Evolutionary conservation across 2,329 filamentous ascomycete genomes (phyloP).

Genomic region (Fusarium sp.): DNA sequence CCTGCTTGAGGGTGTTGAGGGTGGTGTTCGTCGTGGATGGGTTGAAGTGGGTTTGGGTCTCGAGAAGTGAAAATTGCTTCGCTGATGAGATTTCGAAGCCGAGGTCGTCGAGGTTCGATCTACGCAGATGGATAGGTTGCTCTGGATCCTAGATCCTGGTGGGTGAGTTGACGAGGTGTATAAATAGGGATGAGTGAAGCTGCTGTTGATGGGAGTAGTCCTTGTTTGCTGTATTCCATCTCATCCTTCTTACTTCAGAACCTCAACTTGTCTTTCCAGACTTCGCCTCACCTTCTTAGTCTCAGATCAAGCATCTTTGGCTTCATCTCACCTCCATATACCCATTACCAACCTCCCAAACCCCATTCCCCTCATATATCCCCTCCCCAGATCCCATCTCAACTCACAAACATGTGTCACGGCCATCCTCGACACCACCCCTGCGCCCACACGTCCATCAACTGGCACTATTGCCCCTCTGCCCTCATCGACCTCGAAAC

Average conservation of each 20-base stretch:
- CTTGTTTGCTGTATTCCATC: not conserved
- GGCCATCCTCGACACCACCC: slow-evolving; percentile 65
- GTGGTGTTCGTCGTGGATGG: slow-evolving; percentile 58
- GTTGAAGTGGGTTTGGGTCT: slow-evolving; percentile 62
- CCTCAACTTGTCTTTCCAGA: not conserved
- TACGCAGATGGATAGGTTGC: slow-evolving; percentile 11
- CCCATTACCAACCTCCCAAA: not conserved
- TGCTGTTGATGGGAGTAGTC: not conserved
- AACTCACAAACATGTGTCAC: slow-evolving; percentile 60
- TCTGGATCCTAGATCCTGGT: not conserved
- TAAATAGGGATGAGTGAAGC: slow-evolving; percentile 35
- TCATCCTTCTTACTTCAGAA: not conserved
- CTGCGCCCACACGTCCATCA: slow-evolving; percentile 66
- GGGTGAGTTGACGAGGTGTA: slow-evolving; percentile 12
- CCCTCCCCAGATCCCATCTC: no score
- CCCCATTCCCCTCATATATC: no score
- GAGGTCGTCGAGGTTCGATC: slow-evolving; percentile 53
- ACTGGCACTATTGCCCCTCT: slow-evolving; percentile 66
- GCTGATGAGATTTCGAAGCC: slow-evolving; percentile 67
- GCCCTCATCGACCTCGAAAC: slow-evolving; percentile 61
- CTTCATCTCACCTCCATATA: not conserved
- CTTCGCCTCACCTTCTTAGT: not conserved
- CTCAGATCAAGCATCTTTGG: not conserved
- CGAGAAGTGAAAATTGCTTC: slow-evolving; percentile 68
- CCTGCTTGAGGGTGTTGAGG: slow-evolving; percentile 9